phyloP scores from a whole-genome alignment of 176 grass and related monocot species.

The Musa itinerans region DNA sequence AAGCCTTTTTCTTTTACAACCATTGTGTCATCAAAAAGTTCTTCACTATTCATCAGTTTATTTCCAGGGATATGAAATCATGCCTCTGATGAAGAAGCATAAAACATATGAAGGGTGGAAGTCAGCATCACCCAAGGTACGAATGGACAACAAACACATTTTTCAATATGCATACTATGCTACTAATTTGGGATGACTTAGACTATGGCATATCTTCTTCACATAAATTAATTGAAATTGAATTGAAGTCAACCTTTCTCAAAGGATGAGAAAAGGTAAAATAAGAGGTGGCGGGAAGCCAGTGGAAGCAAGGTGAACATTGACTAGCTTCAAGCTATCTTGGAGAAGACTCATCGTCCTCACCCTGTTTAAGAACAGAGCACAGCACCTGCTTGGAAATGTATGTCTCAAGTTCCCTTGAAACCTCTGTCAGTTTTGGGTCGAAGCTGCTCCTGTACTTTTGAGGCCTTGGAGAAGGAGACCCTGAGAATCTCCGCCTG shows the following conservation, averaged over 20 bases:
- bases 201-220: not conserved
- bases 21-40: too few species aligned
- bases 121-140: not conserved
- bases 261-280: slow-evolving; percentile 11
- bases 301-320: not conserved
- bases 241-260: slow-evolving; percentile 5
- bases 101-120: not conserved
- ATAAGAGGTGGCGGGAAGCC: not conserved
- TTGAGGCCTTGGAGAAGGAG: slow-evolving; percentile 52
- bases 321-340: slow-evolving; percentile 8
- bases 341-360: slow-evolving; percentile 48
- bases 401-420: slow-evolving; percentile 73
- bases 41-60: too few species aligned
- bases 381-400: slow-evolving; percentile 74
- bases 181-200: not conserved
- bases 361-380: slow-evolving; percentile 55
- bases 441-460: slow-evolving; percentile 69
- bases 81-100: not conserved
- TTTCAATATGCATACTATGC: not conserved
- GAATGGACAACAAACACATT: not conserved
- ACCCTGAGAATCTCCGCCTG: slow-evolving; percentile 66
- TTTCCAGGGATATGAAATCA: not conserved
- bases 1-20: too few species aligned
- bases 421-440: slow-evolving; percentile 56
- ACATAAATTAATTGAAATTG: slow-evolving; percentile 1